A percentile compares a stretch with the other conserved stretches of the same genome.
These are phyloP conservation scores for Fusarium brevicatenulatum DNA, from an alignment of 2,329 filamentous ascomycete genomes.

Conservation along the genomic window DNA sequence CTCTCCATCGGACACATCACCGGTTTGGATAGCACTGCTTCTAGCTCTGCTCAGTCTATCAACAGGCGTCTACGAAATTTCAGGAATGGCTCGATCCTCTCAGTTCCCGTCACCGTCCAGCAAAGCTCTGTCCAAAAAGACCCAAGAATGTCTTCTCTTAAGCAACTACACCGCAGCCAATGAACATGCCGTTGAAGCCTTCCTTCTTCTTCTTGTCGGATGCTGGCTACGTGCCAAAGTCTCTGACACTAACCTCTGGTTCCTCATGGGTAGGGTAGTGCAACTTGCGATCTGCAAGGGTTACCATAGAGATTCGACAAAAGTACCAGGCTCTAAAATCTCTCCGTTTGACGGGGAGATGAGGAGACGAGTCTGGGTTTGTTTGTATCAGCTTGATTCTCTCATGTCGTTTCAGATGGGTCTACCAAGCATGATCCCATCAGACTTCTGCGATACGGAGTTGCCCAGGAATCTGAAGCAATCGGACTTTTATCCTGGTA, in stretches of 20 bases:
- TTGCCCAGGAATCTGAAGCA: slow-evolving; percentile 38
- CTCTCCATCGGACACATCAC: slow-evolving; percentile 35
- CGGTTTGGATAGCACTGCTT: slow-evolving; percentile 58
- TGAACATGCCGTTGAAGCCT: slow-evolving; percentile 56
- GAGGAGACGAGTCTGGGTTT: slow-evolving; percentile 58
- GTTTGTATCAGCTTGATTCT: slow-evolving; percentile 56
- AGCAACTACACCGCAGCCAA: slow-evolving; percentile 56
- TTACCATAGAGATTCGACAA: slow-evolving; percentile 58
- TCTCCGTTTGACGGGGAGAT: slow-evolving; percentile 59
- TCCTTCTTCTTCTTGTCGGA: slow-evolving; percentile 54
- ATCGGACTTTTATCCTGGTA: slow-evolving; percentile 25
- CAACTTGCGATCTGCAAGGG: slow-evolving; percentile 60
- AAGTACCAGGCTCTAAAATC: slow-evolving; percentile 46
- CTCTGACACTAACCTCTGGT: slow-evolving; percentile 55
- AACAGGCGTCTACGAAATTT: slow-evolving; percentile 45
- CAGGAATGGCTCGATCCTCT: slow-evolving; percentile 31
- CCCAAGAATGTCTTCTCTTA: slow-evolving; percentile 55
- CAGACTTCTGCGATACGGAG: slow-evolving; percentile 33
- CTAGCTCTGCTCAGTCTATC: slow-evolving; percentile 56
- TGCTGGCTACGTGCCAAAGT: slow-evolving; percentile 45
- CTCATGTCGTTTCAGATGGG: slow-evolving; percentile 59
- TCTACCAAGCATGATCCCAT: slow-evolving; percentile 57
- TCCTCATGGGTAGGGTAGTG: slow-evolving; percentile 55
- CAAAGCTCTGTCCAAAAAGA: slow-evolving; percentile 38
- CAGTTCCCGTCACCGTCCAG: slow-evolving; percentile 30